Evolutionary conservation across 1,284 basidiomycete species (phyloP), one percentile per base, ranked within the genome.

Genomic region (Lignosus rhinocerotis): DNA sequence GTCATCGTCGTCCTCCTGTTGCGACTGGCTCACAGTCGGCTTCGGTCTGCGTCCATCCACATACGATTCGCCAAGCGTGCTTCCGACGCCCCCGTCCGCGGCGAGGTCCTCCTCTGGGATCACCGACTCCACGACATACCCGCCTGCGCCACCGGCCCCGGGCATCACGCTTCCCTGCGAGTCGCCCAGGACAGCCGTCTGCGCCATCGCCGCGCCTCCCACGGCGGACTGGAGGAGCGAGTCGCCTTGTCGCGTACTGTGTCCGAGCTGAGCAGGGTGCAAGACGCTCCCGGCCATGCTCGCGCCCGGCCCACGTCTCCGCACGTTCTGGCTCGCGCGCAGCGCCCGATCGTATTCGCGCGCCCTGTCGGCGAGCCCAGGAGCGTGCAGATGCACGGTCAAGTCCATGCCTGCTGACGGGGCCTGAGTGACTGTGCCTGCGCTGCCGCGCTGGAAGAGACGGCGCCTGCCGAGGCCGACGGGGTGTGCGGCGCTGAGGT

Each of bases 311-410:
- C 83, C 84, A 32, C 77, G 62, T 77, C 68, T 55, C 14, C 69
- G 67, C 33, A 67, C 66, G 44, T 31, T 76, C 69, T 88, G 86
- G 60, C 88, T 91, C 67, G 88, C 86, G 55, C 80, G 78, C 51
- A 93, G 76, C 32, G 89, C 88, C 25, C 84, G 82, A 65, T 92
- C 90, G 71, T 92, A 91, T 66, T 87, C 84, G 57, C 85, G 80
- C 10, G 84, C 81, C 54, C 81, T 82, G 56, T 87, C 87, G 10
- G 75, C 74, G 34, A 80, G 70, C 44, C 80, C 77, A 3, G 65
- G 66, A 59, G 59, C 62, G 56, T 55, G 69, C 58, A 67, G 73
- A 66, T 61, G 61, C 16, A 63, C 78, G 71, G 68, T 67, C 3
- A 62, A 64, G 38, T 67, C 68, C 53, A 68, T 59, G 45, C 45